Conservation (phyloP, 352 stramenopile genomes). For the Pythium periplocum region DNA sequence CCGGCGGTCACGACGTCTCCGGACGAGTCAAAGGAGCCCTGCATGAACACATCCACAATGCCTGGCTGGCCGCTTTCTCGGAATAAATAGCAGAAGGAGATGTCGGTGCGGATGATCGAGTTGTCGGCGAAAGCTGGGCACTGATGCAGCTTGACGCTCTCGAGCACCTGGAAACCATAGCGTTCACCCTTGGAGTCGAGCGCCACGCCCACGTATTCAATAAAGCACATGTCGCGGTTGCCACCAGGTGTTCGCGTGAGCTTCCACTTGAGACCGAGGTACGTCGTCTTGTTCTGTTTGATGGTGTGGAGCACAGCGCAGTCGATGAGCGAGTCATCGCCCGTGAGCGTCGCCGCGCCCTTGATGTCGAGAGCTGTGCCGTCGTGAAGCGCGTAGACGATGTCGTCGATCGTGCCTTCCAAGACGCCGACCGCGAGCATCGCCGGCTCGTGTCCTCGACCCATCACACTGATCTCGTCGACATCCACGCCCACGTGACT, state of each 20-base stretch:
- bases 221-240: conserved; percentile 67
- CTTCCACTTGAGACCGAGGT: conserved; percentile 74
- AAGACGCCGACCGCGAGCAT: conserved; percentile 15
- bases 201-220: conserved; percentile 60
- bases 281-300: conserved; percentile 42
- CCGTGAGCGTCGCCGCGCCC: conserved; percentile 30
- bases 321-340: conserved; percentile 58
- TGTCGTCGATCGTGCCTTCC: conserved; percentile 19
- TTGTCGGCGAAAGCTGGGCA: conserved; percentile 70
- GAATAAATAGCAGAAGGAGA: conserved; percentile 75
- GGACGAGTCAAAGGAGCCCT: conserved; percentile 62
- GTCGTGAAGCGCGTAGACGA: conserved; percentile 19
- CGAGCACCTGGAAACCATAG: conserved; percentile 61
- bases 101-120: conserved; percentile 61
- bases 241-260: conserved; percentile 58
- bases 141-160: conserved; percentile 52
- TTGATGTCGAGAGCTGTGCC: conserved; percentile 14
- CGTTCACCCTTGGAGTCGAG: conserved; percentile 46
- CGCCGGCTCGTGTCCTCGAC: conserved; percentile 8
- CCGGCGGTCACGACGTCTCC: conserved; percentile 53
- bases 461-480: background rate
- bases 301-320: conserved; percentile 57
- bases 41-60: conserved; percentile 66
- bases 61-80: conserved; percentile 38
- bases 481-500: background rate